Percentiles rank a stretch among this genome's conserved stretches.
These are phyloP conservation scores for Penicillium sp. DNA, from an alignment of 2,329 filamentous ascomycete species.

Conservation along the genomic window DNA sequence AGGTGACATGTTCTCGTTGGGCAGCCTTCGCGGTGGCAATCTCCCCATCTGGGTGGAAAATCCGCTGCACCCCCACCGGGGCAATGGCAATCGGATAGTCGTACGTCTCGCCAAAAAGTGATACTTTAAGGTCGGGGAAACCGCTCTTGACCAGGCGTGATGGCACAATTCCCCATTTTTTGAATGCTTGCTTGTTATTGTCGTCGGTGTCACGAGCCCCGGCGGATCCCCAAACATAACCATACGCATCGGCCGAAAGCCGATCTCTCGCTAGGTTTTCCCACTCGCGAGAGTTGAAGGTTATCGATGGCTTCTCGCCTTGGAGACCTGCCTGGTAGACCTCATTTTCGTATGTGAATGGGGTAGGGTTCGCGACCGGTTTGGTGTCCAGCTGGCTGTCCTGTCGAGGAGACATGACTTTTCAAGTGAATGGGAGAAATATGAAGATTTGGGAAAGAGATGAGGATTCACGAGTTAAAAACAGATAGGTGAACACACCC, in stretches of 20 bases:
- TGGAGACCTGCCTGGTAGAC: constrained; percentile 51
- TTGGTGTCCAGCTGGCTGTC: neutral
- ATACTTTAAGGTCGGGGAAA: constrained; percentile 47
- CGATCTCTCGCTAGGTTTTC: constrained; percentile 52
- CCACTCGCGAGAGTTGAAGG: constrained; percentile 57
- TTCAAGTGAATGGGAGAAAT: neutral
- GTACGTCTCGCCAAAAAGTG: constrained; percentile 52
- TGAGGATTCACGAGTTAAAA: too few species aligned
- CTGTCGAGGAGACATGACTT: neutral
- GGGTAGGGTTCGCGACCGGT: neutral
- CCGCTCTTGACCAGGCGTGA: constrained; percentile 34
- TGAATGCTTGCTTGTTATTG: constrained; percentile 33
- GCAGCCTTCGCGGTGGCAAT: constrained; percentile 61
- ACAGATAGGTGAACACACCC: too few species aligned
- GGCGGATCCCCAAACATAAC: constrained; percentile 60
- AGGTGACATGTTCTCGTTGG: constrained; percentile 59
- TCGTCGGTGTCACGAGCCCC: constrained; percentile 34
- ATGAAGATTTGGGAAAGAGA: too few species aligned
- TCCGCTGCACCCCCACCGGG: constrained; percentile 67
- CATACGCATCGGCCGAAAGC: constrained; percentile 53
- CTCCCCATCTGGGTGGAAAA: constrained; percentile 65
- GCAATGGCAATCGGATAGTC: constrained; percentile 60
- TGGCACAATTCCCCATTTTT: constrained; percentile 30
- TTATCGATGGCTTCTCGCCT: constrained; percentile 51
- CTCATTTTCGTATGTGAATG: constrained; percentile 34